Evolutionary conservation across 345 rosid genomes (phyloP), one percentile per base, ranked within the genome.

Genomic region (Eucalyptus marginata): DNA sequence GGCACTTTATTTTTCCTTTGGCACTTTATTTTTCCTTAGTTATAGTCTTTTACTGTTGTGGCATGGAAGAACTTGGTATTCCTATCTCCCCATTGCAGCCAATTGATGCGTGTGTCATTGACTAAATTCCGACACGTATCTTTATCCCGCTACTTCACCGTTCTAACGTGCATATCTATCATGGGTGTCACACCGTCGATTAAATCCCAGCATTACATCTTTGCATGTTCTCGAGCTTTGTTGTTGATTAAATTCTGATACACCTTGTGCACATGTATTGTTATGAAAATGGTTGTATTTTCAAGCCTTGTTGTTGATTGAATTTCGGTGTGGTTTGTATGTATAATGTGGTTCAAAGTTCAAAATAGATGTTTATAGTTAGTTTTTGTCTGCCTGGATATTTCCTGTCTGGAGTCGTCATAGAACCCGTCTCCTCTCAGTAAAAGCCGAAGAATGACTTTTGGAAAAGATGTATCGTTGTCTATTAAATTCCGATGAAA

Each of bases 111-210:
- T 43, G 44, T 51, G 4, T 51, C 9, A 0, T 17, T 1, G 0
- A 17, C 7, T 52, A 18, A 18, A 0, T 52, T 52, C 4, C 1
- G 0, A 52, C 25, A 20, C 0, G 0, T 52, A 52, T 52, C 58
- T 52, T 52, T 52, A 52, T 52, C 0, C 1, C 1, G 0, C 0
- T 52, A 52, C 0, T 18, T 52, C 0, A 17, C 58, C 2, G 10
- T 52, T 52, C 5, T 0, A 2, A 52, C 2, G 1, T 52, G 58
- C 58, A 52, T 7, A 52, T 52, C 25, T 52, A 52, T 20, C 58
- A 52, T 52, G 58, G 0, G 2, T 52, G 25, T 52, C 10, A 1
- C 0, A 0, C 4, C 2, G 1, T 52, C 2, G 2, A 52, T 20
- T 52, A 52, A 52, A 52, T 52, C 25, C 24, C 0, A 1, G 10